Evolutionary conservation across 768 basidiomycete genomes (phyloP).

Genomic region (Chalciporus piperatus): DNA sequence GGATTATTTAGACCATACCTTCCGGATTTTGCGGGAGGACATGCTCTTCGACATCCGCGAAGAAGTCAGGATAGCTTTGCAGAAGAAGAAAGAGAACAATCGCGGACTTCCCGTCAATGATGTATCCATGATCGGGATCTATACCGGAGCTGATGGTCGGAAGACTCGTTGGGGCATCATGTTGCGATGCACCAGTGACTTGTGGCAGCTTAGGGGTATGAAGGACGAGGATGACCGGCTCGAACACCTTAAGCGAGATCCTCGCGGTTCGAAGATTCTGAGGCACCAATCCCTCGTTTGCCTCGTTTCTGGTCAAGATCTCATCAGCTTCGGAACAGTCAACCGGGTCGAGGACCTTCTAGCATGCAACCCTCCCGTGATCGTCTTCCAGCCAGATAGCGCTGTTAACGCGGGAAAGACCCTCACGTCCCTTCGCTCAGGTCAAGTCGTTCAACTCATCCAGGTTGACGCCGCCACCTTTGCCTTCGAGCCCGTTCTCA

Average conservation of each 20-base stretch:
- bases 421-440: slow-evolving; percentile 37
- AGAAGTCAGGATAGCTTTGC: slow-evolving; percentile 42
- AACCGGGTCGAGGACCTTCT: slow-evolving; percentile 54
- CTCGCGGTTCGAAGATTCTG: slow-evolving; percentile 35
- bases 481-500: slow-evolving; percentile 58
- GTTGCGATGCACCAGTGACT: slow-evolving; percentile 33
- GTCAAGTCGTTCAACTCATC: slow-evolving; percentile 40
- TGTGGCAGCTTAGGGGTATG: slow-evolving; percentile 34
- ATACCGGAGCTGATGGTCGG: slow-evolving; percentile 24
- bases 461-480: slow-evolving; percentile 60
- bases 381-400: slow-evolving; percentile 55
- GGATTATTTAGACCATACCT: slow-evolving; percentile 60
- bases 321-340: slow-evolving; percentile 54
- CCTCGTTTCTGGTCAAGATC: slow-evolving; percentile 44
- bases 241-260: slow-evolving; percentile 33
- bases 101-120: slow-evolving; percentile 28
- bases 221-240: slow-evolving; percentile 30
- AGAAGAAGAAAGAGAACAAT: slow-evolving; percentile 35
- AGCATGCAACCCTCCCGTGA: slow-evolving; percentile 41
- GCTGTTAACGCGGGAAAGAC: slow-evolving; percentile 34
- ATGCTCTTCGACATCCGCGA: slow-evolving; percentile 58
- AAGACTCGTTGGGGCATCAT: slow-evolving; percentile 41
- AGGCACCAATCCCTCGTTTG: slow-evolving; percentile 54
- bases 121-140: slow-evolving; percentile 36
- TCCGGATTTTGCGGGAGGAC: slow-evolving; percentile 62